Evolutionary conservation across 805 yeast genomes (phyloP), one percentile per base, ranked within the genome.

Genomic region (Nakazawaea anatomiae): DNA sequence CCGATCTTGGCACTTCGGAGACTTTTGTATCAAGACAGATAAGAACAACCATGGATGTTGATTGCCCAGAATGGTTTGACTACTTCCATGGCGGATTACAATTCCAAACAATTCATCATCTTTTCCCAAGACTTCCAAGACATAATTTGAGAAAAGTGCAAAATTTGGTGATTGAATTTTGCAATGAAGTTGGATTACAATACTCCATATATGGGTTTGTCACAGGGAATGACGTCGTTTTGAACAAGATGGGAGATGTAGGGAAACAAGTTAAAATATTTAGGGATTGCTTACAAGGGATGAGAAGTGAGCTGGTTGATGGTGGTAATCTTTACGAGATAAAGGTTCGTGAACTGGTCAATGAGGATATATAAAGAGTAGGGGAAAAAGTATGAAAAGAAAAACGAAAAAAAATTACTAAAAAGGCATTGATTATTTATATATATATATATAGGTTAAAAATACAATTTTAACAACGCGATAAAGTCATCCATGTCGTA

Each of bases 1-100:
- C 94, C 5, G 96, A 89, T 61, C 69, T 89, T 14, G 96, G 96
- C 1, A 77, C 80, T 7, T 76, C 84, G 42, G 97, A 89, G 64
- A 76, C 89, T 6, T 89, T 89, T 61, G 79, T 84, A 0, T 83
- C 86, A 54, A 76, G 94, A 56, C 96, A 89, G 67, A 62, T 89
- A 3, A 75, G 97, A 58, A 90, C 97, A 1, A 89, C 96, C 3
- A 90, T 89, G 96, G 97, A 89, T 63, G 96, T 89, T 35, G 92
- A 86, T 59, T 89, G 97, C 70, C 96, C 97, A 2, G 84, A 79
- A 55, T 89, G 96, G 96, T 74, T 89, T 46, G 97, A 89, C 64
- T 90, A 81, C 59, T 74, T 89, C 61, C 97, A 89, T 61, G 97
- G 97, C 7, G 97, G 97, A 0, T 75, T 89, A 50, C 97, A 89